Percentiles rank a stretch among this genome's conserved stretches.
phyloP scores from a whole-genome alignment of 768 basidiomycete genomes.

The Boletus tomentosulus region DNA sequence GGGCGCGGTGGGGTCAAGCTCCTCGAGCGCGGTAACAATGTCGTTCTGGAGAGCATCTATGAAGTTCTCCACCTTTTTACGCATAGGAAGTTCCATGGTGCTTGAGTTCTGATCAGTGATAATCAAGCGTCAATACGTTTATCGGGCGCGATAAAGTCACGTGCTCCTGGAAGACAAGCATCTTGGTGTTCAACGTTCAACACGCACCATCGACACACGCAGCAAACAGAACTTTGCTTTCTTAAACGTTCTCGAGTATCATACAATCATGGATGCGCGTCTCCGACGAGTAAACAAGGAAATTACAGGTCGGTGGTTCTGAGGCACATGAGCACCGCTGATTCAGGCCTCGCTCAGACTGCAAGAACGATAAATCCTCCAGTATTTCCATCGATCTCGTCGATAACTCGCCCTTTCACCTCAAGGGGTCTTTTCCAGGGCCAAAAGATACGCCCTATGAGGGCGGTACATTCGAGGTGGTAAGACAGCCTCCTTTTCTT shows the following conservation, averaged over 20 bases:
- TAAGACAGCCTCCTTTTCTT: conserved; percentile 39
- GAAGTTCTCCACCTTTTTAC: conserved; percentile 71
- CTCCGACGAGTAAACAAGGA: conserved; percentile 92
- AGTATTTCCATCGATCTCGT: conserved; percentile 83
- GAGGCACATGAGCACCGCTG: background rate
- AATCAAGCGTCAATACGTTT: background rate
- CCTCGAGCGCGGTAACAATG: conserved; percentile 75
- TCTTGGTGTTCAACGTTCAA: background rate
- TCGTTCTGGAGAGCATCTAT: conserved; percentile 71
- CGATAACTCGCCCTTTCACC: conserved; percentile 87
- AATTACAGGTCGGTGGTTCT: conserved; percentile 60
- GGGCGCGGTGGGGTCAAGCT: conserved; percentile 66
- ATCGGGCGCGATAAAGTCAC: conserved; percentile 22
- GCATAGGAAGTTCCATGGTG: conserved; percentile 47
- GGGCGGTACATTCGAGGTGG: conserved; percentile 88
- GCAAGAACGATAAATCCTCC: conserved; percentile 92
- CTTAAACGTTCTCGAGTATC: background rate
- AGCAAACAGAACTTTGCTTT: background rate
- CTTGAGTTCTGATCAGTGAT: background rate
- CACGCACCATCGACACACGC: background rate
- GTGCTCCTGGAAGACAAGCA: conserved; percentile 5
- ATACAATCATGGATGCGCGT: conserved; percentile 72
- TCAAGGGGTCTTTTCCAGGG: conserved; percentile 87
- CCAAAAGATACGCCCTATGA: conserved; percentile 92
- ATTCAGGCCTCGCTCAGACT: conserved; percentile 50